A percentile compares a stretch with the other conserved stretches of the same genome.
Conservation (phyloP, 2,329 filamentous ascomycete species). For the Calonectria hawksworthii region DNA sequence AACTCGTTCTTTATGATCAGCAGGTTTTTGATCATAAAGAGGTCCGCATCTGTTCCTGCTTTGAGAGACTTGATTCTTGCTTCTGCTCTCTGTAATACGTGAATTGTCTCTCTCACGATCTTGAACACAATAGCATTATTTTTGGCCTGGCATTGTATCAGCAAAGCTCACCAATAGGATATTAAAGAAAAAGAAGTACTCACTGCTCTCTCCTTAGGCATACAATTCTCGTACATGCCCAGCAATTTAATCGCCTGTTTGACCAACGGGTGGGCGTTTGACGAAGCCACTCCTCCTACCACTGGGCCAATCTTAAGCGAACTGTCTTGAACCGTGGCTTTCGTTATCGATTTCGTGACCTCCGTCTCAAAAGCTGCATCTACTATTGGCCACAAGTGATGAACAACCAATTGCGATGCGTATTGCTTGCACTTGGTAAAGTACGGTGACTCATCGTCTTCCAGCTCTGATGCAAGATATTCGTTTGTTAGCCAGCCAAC, state of each 20-base stretch:
- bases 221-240: constrained; percentile 73
- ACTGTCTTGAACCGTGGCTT: constrained; percentile 60
- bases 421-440: constrained; percentile 68
- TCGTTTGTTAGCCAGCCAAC: constrained; percentile 72
- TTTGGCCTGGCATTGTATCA: constrained; percentile 49
- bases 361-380: constrained; percentile 69
- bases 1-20: constrained; percentile 97
- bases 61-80: constrained; percentile 75
- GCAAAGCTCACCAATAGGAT: not conserved
- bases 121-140: constrained; percentile 71
- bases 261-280: constrained; percentile 71
- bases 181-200: constrained; percentile 45
- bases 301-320: constrained; percentile 66
- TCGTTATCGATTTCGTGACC: constrained; percentile 67
- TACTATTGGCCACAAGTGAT: constrained; percentile 70
- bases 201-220: constrained; percentile 75
- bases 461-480: constrained; percentile 68
- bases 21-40: constrained; percentile 96
- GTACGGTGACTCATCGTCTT: constrained; percentile 70
- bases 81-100: constrained; percentile 84
- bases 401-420: constrained; percentile 67
- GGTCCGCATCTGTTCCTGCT: constrained; percentile 77
- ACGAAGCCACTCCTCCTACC: constrained; percentile 63
- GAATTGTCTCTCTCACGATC: constrained; percentile 91
- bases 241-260: constrained; percentile 71